Conservation (phyloP, 495 filamentous ascomycete species). For the Neurospora sp. region DNA sequence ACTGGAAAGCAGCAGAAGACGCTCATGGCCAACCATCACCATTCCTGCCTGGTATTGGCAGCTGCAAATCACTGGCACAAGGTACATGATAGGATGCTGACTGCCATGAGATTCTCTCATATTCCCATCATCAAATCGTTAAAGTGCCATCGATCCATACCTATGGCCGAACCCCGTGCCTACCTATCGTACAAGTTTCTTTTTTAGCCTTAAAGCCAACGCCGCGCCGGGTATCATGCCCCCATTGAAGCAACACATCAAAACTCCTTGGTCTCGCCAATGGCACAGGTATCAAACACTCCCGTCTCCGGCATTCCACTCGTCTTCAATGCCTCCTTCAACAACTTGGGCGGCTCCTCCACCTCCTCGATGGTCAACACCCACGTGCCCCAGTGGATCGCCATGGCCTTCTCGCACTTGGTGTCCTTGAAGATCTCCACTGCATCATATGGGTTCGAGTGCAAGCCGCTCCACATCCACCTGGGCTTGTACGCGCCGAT, state of each 20-base stretch:
- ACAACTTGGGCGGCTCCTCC: slow-evolving; percentile 66
- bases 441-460: slow-evolving; percentile 79
- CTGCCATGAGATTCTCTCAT: background rate
- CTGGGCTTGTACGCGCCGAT: slow-evolving; percentile 89
- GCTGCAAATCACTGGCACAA: background rate
- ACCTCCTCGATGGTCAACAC: slow-evolving; percentile 79
- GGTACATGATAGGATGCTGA: background rate
- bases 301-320: slow-evolving; percentile 64
- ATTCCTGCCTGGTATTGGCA: background rate
- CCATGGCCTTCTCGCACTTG: slow-evolving; percentile 71
- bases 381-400: slow-evolving; percentile 94
- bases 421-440: slow-evolving; percentile 90
- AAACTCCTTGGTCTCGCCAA: slow-evolving; percentile 80
- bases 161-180: background rate
- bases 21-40: background rate
- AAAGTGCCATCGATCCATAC: background rate
- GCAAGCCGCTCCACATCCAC: slow-evolving; percentile 64
- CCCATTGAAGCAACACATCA: slow-evolving; percentile 12
- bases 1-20: background rate
- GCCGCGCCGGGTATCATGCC: background rate
- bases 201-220: background rate
- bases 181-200: background rate
- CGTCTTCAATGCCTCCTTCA: slow-evolving; percentile 64
- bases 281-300: slow-evolving; percentile 78
- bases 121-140: background rate